Conservation (phyloP, 208 protist species). For the Crithidia expoeki region DNA sequence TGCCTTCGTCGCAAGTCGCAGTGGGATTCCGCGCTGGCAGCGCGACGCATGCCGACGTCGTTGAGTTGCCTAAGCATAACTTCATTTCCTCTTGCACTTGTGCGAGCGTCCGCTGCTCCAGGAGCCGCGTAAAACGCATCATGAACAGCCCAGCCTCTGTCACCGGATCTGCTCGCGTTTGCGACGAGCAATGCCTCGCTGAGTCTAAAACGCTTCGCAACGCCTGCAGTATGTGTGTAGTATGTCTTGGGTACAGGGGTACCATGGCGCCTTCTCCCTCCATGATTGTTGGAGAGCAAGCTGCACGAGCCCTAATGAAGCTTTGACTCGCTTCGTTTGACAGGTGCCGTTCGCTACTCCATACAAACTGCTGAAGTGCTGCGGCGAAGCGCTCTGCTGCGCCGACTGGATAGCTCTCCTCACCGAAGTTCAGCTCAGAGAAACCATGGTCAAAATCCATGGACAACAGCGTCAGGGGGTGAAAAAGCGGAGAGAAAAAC, state of each 20-base stretch:
- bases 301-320: not conserved
- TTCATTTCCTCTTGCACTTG: slow-evolving; percentile 11
- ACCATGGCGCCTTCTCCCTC: not conserved
- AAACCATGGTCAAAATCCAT: slow-evolving; percentile 9
- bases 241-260: not conserved
- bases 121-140: slow-evolving; percentile 37
- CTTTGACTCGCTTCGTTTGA: not conserved
- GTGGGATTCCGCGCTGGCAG: not conserved
- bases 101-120: slow-evolving; percentile 34
- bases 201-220: slow-evolving; percentile 7
- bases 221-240: not conserved
- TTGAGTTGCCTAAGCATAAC: not conserved
- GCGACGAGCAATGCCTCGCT: not conserved
- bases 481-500: too few relatives aligned
- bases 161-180: slow-evolving; percentile 10
- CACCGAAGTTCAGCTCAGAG: not conserved
- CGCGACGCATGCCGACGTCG: not conserved
- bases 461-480: too few relatives aligned
- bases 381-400: slow-evolving; percentile 20
- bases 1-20: not conserved
- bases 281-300: not conserved
- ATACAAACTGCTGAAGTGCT: slow-evolving; percentile 29
- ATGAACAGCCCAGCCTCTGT: slow-evolving; percentile 33
- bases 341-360: not conserved
- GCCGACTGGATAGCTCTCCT: not conserved